Evolutionary conservation across 495 filamentous ascomycete species (phyloP), one percentile per base, ranked within the genome.

Genomic region (Lepraria neglecta): DNA sequence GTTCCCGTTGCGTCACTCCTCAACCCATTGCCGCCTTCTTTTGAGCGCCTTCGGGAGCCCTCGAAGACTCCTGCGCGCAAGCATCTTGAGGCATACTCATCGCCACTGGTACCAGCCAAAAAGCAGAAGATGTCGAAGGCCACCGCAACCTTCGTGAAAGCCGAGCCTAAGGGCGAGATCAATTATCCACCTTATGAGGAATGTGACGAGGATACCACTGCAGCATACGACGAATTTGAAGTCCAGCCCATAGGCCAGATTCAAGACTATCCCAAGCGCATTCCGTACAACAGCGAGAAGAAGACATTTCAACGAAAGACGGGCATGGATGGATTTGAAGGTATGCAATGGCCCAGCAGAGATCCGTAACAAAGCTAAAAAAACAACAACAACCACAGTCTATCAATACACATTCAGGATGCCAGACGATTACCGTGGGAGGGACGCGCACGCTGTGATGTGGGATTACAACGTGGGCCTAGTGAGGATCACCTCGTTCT

Each of bases 391-490:
- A 35, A 27, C 42, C 43, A 24, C 61, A 97, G 94, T 95, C 6
- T 96, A 92, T 72, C 85, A 92, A 61, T 98, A 97, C 73, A 84
- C 80, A n/a, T 98, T 96, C 75, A 82, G 82, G 67, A 70, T 86
- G 27, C 86, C 87, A 7, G 84, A 77, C 12, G 81, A 90, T 44
- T 82, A 85, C 6, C 80, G 78, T 63, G 60, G 60, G 11, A 66
- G 59, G 43, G 64, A 66, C 27, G 72, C 77, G 53, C 91, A 90
- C 77, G 82, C 78, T 7, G 84, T 98, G 28, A 90, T 95, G 84
- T 98, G 94, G 94, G 94, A 98, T 71, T 96, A 96, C 72, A 91
- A 91, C 63, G 85, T 92, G 60, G 94, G 94, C n/a, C 86, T 96
- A 30, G 92, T 97, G 56, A 85, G 92, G 61, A 92, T 92, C 68